These are phyloP conservation scores for Eragrostis curvula DNA, from an alignment of 176 grass and related monocot species.

Conservation along the genomic window DNA sequence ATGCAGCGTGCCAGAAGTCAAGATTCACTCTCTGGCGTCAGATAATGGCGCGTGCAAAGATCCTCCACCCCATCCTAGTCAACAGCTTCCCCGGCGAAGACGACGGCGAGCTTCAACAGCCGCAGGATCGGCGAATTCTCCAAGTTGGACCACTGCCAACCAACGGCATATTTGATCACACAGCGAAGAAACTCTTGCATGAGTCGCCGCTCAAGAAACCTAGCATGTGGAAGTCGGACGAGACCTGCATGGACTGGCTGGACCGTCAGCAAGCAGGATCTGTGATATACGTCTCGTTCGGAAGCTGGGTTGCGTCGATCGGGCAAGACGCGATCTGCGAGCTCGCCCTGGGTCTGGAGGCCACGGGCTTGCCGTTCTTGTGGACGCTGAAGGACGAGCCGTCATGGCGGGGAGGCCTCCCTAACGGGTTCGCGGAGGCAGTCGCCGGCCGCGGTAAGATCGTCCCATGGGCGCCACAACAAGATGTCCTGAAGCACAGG, in stretches of 20 bases:
- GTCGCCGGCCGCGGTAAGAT: constrained; percentile 58
- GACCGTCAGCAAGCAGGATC: constrained; percentile 45
- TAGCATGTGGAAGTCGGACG: constrained; percentile 66
- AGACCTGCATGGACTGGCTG: constrained; percentile 73
- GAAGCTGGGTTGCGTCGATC: constrained; percentile 77
- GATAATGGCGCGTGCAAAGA: constrained; percentile 50
- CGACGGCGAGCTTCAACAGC: not conserved
- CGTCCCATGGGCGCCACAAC: constrained; percentile 78
- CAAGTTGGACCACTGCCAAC: constrained; percentile 54
- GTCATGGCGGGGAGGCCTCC: constrained; percentile 65
- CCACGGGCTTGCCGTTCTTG: constrained; percentile 65
- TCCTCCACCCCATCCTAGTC: constrained; percentile 59
- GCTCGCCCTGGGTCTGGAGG: constrained; percentile 57
- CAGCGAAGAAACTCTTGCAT: too few species aligned
- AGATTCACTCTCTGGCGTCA: constrained; percentile 78
- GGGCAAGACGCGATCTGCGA: constrained; percentile 49
- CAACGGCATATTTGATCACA: not conserved
- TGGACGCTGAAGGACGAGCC: constrained; percentile 71
- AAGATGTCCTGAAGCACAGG: constrained; percentile 56
- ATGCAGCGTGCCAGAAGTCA: constrained; percentile 42
- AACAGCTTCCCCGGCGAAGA: constrained; percentile 71
- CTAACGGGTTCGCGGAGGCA: constrained; percentile 32
- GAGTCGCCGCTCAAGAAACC: constrained; percentile 1
- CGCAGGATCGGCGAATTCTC: constrained; percentile 30
- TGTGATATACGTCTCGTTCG: constrained; percentile 82